Evolutionary conservation across 2,329 filamentous ascomycete genomes (phyloP).

Genomic region (Fusarium circinatum): DNA sequence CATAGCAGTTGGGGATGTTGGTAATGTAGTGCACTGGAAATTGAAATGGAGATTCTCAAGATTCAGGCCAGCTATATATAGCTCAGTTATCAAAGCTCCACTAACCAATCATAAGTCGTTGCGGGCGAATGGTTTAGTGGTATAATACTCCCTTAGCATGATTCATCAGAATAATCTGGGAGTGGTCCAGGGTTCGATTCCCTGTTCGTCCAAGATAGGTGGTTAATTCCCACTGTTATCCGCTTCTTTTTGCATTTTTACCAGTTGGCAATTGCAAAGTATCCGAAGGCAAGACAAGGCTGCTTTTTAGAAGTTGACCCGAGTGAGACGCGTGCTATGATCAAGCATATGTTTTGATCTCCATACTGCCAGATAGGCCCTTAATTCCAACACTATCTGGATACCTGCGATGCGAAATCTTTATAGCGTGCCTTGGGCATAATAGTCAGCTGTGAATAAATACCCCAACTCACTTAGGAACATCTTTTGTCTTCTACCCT

Average conservation of each 20-base stretch:
- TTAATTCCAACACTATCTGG: not conserved
- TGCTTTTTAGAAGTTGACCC: rapidly evolving
- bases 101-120: constrained; percentile 13
- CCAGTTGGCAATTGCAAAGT: rapidly evolving
- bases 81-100: rapidly evolving
- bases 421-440: not conserved
- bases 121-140: constrained; percentile 22
- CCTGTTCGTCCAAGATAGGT: constrained; percentile 21
- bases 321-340: rapidly evolving
- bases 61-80: too few relatives aligned
- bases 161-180: constrained; percentile 2
- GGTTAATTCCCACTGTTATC: constrained; percentile 11
- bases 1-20: too few relatives aligned
- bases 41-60: too few relatives aligned
- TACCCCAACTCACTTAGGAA: rapidly evolving
- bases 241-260: not conserved
- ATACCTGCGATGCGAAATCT: not conserved
- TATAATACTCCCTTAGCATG: constrained; percentile 26
- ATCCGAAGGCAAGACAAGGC: rapidly evolving
- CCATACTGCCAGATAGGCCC: not conserved
- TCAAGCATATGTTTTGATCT: too few relatives aligned
- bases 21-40: rapidly evolving
- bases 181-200: constrained; percentile 31
- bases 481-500: too few relatives aligned
- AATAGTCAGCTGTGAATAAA: rapidly evolving